Percentiles rank a stretch among this genome's conserved stretches.
These are phyloP conservation scores for Gossypium thurberi DNA, from an alignment of 345 rosid genomes.

Conservation along the genomic window DNA sequence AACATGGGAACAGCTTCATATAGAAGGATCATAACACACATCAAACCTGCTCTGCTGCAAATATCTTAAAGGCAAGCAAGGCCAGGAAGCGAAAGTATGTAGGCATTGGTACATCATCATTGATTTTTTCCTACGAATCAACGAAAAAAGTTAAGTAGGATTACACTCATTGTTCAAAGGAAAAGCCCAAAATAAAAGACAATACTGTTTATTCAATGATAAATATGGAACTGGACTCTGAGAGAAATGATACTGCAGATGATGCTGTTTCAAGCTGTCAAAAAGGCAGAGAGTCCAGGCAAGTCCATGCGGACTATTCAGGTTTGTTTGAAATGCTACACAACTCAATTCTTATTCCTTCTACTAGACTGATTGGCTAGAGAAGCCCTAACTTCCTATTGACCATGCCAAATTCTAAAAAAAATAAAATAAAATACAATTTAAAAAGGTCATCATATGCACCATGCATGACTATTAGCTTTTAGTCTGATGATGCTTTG, in stretches of 20 bases:
- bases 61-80: slow-evolving; percentile 87
- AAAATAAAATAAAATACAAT: not conserved
- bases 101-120: slow-evolving; percentile 85
- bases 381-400: not conserved
- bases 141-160: slow-evolving; percentile 1
- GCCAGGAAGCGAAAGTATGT: slow-evolving; percentile 82
- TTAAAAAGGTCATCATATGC: not conserved
- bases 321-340: too few species aligned
- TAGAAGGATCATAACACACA: not conserved
- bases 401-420: not conserved
- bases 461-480: not conserved
- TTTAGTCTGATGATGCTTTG: not conserved
- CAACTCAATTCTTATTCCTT: not conserved
- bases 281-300: too few species aligned
- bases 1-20: not conserved
- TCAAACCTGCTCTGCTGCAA: slow-evolving; percentile 77
- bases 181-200: not conserved
- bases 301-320: too few species aligned
- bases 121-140: slow-evolving; percentile 53
- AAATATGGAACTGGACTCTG: not conserved
- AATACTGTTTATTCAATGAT: not conserved
- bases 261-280: not conserved
- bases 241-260: not conserved
- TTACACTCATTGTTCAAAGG: not conserved
- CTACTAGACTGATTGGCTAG: not conserved